Evolutionary conservation across 2,329 filamentous ascomycete species (phyloP).

Genomic region (Dryadomyces quercus-mongolicae): DNA sequence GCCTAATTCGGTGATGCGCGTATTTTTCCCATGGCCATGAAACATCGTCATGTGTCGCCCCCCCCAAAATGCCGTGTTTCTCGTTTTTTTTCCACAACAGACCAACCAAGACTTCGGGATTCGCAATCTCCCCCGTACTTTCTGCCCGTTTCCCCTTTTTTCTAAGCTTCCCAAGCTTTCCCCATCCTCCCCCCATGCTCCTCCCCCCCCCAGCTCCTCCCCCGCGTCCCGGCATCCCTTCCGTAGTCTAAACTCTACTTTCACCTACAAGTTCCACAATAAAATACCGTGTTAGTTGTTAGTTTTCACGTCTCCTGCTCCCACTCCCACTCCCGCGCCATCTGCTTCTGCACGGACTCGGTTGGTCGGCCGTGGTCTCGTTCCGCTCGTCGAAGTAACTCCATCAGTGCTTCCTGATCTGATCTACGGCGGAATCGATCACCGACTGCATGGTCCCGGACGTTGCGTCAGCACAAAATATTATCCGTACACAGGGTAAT

Average conservation of each 20-base stretch:
- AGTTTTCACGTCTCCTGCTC: background rate
- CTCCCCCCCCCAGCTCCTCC: background rate
- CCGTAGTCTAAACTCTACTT: background rate
- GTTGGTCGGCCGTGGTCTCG: conserved; percentile 21
- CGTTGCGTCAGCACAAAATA: background rate
- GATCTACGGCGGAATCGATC: conserved; percentile 16
- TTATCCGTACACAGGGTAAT: too few species aligned
- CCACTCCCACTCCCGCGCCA: conserved; percentile 19
- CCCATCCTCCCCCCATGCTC: background rate
- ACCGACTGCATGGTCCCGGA: conserved; percentile 15
- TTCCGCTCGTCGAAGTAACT: conserved; percentile 19
- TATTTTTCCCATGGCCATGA: background rate
- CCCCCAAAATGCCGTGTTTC: background rate
- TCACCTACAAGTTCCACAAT: background rate
- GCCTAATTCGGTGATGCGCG: background rate
- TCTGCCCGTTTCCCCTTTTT: background rate
- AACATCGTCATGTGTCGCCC: background rate
- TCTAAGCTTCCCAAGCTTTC: background rate
- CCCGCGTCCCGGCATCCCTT: background rate
- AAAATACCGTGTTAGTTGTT: background rate
- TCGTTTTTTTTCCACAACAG: background rate
- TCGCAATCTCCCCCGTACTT: background rate
- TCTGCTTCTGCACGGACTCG: conserved; percentile 16
- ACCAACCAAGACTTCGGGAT: background rate
- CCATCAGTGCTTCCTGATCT: conserved; percentile 19